Evolutionary conservation across 805 yeast genomes (phyloP).

Genomic region (Starmerella floricola): DNA sequence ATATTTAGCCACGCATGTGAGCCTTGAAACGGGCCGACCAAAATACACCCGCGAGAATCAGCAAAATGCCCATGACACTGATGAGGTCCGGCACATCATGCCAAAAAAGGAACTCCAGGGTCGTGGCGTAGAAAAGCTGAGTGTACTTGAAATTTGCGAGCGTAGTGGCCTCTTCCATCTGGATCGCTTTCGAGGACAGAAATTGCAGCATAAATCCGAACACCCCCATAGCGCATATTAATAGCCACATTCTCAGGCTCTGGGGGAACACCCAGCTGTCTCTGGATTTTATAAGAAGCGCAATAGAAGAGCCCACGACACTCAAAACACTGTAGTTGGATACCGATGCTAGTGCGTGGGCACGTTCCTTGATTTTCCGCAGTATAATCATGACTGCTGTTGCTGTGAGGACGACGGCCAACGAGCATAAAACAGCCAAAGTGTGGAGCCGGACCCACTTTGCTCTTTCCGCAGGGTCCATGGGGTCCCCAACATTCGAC

Average conservation of each 20-base stretch:
- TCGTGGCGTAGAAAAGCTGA: slow-evolving; percentile 62
- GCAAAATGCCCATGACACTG: slow-evolving; percentile 54
- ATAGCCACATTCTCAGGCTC: slow-evolving; percentile 36
- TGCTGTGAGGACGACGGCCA: slow-evolving; percentile 13
- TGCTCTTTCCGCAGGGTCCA: slow-evolving; percentile 10
- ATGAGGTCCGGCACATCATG: slow-evolving; percentile 57
- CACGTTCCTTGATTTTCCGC: slow-evolving; percentile 61
- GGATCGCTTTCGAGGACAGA: slow-evolving; percentile 68
- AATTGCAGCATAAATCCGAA: slow-evolving; percentile 78
- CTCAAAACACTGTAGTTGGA: slow-evolving; percentile 59
- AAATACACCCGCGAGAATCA: slow-evolving; percentile 38
- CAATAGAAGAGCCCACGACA: slow-evolving; percentile 41
- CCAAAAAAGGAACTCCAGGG: slow-evolving; percentile 65
- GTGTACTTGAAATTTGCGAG: slow-evolving; percentile 67
- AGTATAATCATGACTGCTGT: slow-evolving; percentile 31
- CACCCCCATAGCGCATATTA: slow-evolving; percentile 50
- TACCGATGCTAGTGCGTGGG: slow-evolving; percentile 72
- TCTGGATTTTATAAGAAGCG: slow-evolving; percentile 19
- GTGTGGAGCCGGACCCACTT: slow-evolving; percentile 16
- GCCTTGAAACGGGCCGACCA: slow-evolving; percentile 10
- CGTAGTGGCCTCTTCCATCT: slow-evolving; percentile 64
- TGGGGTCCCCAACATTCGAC: slow-evolving; percentile 12
- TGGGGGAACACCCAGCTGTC: slow-evolving; percentile 9
- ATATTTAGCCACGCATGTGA: too few relatives aligned
- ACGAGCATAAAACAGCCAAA: slow-evolving; percentile 53